These are phyloP conservation scores for Pyrenochaeta sp. DNA, from an alignment of 2,329 filamentous ascomycete species.

Conservation along the genomic window DNA sequence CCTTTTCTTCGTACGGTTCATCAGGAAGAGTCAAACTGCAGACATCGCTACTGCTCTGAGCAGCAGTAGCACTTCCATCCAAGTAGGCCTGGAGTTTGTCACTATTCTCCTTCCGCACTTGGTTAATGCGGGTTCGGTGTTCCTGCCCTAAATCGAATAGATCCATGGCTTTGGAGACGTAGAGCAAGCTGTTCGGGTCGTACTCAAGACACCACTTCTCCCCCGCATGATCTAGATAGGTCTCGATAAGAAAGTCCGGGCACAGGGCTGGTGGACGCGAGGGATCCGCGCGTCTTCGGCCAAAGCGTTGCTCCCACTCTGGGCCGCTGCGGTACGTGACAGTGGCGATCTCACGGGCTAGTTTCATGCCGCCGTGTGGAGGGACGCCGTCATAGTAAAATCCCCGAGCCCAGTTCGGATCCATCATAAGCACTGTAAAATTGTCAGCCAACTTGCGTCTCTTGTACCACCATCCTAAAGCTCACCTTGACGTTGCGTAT, in stretches of 20 bases:
- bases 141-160: constrained; percentile 86
- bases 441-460: constrained; percentile 17
- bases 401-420: constrained; percentile 93
- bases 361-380: constrained; percentile 96
- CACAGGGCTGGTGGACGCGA: constrained; percentile 90
- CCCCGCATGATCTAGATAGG: constrained; percentile 95
- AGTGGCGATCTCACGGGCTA: constrained; percentile 95
- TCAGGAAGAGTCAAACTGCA: constrained; percentile 87
- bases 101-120: constrained; percentile 68
- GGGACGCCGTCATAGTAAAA: constrained; percentile 86
- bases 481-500: constrained; percentile 84
- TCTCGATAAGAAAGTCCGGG: constrained; percentile 96
- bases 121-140: constrained; percentile 69
- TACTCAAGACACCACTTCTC: constrained; percentile 99
- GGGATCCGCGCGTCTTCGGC: constrained; percentile 82
- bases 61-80: constrained; percentile 35
- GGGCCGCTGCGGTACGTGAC: constrained; percentile 96
- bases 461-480: background rate
- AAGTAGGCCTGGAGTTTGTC: constrained; percentile 61
- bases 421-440: constrained; percentile 87
- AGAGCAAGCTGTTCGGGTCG: constrained; percentile 92
- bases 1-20: constrained; percentile 85
- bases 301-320: constrained; percentile 97
- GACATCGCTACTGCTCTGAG: constrained; percentile 48
- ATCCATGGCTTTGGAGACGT: constrained; percentile 99